A percentile compares a stretch with the other conserved stretches of the same genome.
These are phyloP conservation scores for Adansonia rubrostipa DNA, from an alignment of 441 rosid species.

Conservation along the genomic window DNA sequence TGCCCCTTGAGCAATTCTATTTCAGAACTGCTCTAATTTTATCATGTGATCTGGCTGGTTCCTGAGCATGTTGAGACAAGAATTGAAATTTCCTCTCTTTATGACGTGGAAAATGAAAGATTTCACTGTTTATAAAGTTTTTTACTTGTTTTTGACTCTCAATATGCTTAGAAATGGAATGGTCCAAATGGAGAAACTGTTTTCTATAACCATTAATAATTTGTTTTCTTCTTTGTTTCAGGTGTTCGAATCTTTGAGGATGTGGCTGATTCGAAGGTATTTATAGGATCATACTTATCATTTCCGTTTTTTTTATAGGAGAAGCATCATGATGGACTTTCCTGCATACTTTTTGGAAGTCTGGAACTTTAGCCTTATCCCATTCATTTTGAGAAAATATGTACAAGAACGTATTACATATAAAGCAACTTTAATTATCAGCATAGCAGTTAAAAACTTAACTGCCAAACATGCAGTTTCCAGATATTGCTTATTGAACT, in stretches of 20 bases:
- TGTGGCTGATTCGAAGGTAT: conserved; percentile 83
- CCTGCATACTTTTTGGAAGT: neutral
- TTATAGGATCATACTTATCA: neutral
- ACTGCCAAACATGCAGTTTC: conserved; percentile 3
- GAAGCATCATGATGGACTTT: neutral
- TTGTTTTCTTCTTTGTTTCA: conserved; percentile 44
- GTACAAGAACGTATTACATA: neutral
- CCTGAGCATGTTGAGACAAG: neutral
- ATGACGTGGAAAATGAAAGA: neutral
- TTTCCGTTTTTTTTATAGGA: conserved; percentile 16
- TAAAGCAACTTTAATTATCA: conserved; percentile 1
- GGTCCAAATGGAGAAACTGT: conserved; percentile 14
- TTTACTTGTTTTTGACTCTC: neutral
- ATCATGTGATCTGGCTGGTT: neutral
- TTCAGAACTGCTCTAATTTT: neutral
- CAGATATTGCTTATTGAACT: conserved; percentile 11
- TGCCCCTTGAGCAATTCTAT: neutral
- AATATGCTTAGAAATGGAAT: conserved; percentile 13
- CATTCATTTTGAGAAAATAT: neutral
- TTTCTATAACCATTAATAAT: conserved; percentile 17
- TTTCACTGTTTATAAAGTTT: neutral
- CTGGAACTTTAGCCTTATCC: neutral
- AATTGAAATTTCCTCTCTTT: neutral
- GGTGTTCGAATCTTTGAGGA: conserved; percentile 98
- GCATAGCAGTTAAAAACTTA: conserved; percentile 2